Conservation (phyloP, 345 rosid species). For the Brassica napus region Da-Ae NC_063446.1:2702501-2703000, state of each 20-base stretch:
- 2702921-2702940: constrained; percentile 25
- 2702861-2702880: not conserved
- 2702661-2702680: not conserved
- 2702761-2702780: not conserved
- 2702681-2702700: not conserved
- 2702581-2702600: not conserved
- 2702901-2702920: constrained; percentile 25
- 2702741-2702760: not conserved
- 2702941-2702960: constrained; percentile 38
- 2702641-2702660: constrained; percentile 10
- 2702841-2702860: constrained; percentile 6
- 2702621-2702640: not conserved
- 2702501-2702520: not conserved
- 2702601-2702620: not conserved
- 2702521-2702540: not conserved
- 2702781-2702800: not conserved
- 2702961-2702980: not conserved
- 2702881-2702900: not conserved
- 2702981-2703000: constrained; percentile 20
- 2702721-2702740: not conserved
- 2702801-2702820: not conserved
- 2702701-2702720: not conserved
- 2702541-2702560: constrained; percentile 20
- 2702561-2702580: constrained; percentile 16
- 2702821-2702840: constrained; percentile 4